Evolutionary conservation across 1,139 yeast genomes (phyloP).

Genomic region (Wickerhamomyces sp.): DNA sequence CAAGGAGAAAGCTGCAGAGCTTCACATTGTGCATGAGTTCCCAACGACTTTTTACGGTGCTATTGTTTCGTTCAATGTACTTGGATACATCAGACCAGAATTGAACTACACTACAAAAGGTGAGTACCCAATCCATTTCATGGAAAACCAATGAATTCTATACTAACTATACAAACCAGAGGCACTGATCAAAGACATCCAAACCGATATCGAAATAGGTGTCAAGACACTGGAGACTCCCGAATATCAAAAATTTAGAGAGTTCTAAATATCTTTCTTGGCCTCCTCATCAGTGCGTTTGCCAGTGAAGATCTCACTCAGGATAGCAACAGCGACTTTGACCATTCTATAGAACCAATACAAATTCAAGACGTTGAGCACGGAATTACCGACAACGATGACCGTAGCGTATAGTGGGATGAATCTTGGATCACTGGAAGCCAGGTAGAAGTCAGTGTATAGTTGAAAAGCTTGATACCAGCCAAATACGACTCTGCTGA

Average conservation of each 20-base stretch:
- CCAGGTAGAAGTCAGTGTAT: conserved; percentile 47
- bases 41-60: conserved; percentile 77
- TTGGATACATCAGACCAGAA: conserved; percentile 92
- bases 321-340: conserved; percentile 45
- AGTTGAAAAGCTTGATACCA: conserved; percentile 60
- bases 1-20: conserved; percentile 73
- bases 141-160: neutral
- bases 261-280: conserved; percentile 22
- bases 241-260: conserved; percentile 25
- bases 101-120: conserved; percentile 72
- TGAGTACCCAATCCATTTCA: too few relatives aligned
- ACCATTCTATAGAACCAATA: conserved; percentile 86
- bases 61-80: conserved; percentile 53
- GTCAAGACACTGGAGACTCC: conserved; percentile 38
- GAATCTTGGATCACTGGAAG: conserved; percentile 37
- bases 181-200: conserved; percentile 80
- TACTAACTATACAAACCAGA: conserved; percentile 34
- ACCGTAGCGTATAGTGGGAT: conserved; percentile 40
- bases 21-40: conserved; percentile 80
- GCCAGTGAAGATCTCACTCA: conserved; percentile 21
- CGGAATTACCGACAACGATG: conserved; percentile 56
- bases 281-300: conserved; percentile 18
- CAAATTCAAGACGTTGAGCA: conserved; percentile 64
- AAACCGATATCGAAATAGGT: conserved; percentile 72
- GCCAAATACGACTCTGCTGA: conserved; percentile 82